A percentile compares a stretch with the other conserved stretches of the same genome.
Conservation (phyloP, 2,329 filamentous ascomycete species). For the Beauveria scarabaeidicola region DNA sequence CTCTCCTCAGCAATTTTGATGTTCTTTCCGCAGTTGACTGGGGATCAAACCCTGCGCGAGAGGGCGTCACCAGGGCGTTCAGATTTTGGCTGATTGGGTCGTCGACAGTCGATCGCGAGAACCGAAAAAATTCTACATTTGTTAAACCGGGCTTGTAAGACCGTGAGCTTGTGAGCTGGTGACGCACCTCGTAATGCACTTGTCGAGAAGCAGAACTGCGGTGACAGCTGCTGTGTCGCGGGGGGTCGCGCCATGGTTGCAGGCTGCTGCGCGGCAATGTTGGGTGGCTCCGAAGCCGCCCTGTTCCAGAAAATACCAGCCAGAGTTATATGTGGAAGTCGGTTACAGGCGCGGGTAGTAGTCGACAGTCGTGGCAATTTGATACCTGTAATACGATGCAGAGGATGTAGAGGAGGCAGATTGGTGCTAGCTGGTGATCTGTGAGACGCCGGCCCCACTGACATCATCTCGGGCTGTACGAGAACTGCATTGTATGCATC, state of each 20-base stretch:
- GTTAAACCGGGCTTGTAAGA: neutral
- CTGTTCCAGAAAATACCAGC: constrained; percentile 42
- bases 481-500: neutral
- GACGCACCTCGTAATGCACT: constrained; percentile 55
- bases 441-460: constrained; percentile 1
- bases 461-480: neutral
- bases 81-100: constrained; percentile 91
- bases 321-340: constrained; percentile 28
- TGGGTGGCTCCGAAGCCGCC: constrained; percentile 31
- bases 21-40: constrained; percentile 60
- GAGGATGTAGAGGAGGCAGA: neutral
- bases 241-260: constrained; percentile 39
- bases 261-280: constrained; percentile 21
- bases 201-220: constrained; percentile 71
- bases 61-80: constrained; percentile 76
- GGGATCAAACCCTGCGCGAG: constrained; percentile 67
- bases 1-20: constrained; percentile 38
- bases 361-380: neutral
- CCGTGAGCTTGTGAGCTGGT: neutral
- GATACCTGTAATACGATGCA: neutral
- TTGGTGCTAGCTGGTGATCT: neutral
- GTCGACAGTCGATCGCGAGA: constrained; percentile 78
- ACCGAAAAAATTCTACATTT: constrained; percentile 73
- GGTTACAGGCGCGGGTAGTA: neutral
- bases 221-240: constrained; percentile 49